Conservation (phyloP, 345 rosid genomes). For the Populus euphratica region DNA sequence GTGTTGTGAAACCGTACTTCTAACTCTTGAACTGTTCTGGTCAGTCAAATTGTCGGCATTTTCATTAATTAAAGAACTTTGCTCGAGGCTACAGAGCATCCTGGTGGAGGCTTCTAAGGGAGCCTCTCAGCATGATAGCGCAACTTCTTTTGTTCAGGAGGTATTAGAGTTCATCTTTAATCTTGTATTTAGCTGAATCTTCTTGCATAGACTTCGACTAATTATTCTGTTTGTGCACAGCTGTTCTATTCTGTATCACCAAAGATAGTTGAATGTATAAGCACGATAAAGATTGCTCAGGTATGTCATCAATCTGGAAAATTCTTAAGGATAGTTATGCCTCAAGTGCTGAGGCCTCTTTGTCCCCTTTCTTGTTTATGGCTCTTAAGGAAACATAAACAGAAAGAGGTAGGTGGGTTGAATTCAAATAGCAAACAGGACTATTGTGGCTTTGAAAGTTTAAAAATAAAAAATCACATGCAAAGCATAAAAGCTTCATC, state of each 20-base stretch:
- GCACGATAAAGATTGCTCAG: conserved; percentile 85
- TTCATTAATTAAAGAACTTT: conserved; percentile 63
- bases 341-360: neutral
- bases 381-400: neutral
- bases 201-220: conserved; percentile 8
- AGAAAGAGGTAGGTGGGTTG: neutral
- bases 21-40: conserved; percentile 19
- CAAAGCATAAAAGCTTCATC: too few relatives aligned
- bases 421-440: neutral
- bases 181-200: neutral
- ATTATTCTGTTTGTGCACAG: conserved; percentile 41
- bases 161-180: conserved; percentile 34
- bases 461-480: too few relatives aligned
- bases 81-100: conserved; percentile 47
- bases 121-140: conserved; percentile 27
- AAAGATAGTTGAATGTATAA: conserved; percentile 60
- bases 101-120: conserved; percentile 37
- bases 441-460: neutral
- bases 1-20: neutral
- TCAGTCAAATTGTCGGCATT: conserved; percentile 80
- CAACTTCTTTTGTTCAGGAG: conserved; percentile 52
- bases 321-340: too few relatives aligned
- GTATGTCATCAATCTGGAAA: conserved; percentile 32
- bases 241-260: conserved; percentile 53
- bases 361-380: neutral